Evolutionary conservation across 805 yeast species (phyloP), one percentile per base, ranked within the genome.

Genomic region (Metschnikowia peoriensis): DNA sequence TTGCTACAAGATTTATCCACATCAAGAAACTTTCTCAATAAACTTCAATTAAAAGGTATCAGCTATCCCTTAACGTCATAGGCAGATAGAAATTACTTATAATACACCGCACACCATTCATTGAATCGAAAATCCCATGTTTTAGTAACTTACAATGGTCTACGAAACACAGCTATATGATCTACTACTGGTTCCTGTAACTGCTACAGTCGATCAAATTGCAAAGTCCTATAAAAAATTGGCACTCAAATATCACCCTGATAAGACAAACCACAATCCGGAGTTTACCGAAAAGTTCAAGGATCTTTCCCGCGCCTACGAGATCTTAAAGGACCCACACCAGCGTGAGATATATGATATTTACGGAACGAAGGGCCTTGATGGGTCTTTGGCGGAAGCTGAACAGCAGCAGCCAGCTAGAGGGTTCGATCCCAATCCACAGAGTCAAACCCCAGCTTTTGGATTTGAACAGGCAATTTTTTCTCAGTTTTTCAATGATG

Each of bases 251-350:
- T 80, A 76, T 62, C 92, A 86, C 63, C 92, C 92, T 0, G 92
- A 86, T 63, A 81, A 82, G 59, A 81, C 81, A 17, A 72, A 73
- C 51, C 79, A 75, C 55, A 67, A 80, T 15, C 80, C 79, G 7
- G 76, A 70, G 29, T 72, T 80, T 38, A 80, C 82, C 4, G 77
- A 75, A 52, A 71, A 68, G 54, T 88, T 86, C 69, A 84, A 84
- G 67, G 81, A 78, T 49, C 75, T 86, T 40, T 81, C 85, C 2
- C 75, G 77, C 44, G 92, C 93, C 0, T 88, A 88, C 65, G 86
- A 86, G 56, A 72, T 82, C 6, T 69, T 88, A 35, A 71, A 76
- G 38, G 82, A 85, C 62, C 64, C 66, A 1, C 65, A 66, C 2
- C 71, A 73, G 49, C 69, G 87, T 41, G 53, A 61, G 7, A 62